Conservation (phyloP, 2,329 filamentous ascomycete genomes). For the Westerdykella sp. region DNA sequence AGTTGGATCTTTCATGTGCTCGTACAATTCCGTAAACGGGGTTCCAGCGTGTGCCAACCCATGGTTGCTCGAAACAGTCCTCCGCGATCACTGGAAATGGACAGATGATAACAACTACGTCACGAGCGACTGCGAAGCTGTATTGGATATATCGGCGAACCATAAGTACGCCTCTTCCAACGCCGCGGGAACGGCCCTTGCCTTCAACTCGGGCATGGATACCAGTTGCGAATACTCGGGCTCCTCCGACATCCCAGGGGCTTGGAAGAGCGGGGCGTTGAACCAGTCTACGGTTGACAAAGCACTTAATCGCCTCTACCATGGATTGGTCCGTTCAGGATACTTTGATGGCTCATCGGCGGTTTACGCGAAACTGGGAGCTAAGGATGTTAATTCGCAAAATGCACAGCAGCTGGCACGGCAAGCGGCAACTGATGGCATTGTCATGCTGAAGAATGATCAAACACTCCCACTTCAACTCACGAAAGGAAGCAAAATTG, state of each 20-base stretch:
- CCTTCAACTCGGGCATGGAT: slow-evolving; percentile 20
- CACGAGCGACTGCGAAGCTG: slow-evolving; percentile 59
- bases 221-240: slow-evolving; percentile 5
- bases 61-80: slow-evolving; percentile 57
- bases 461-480: slow-evolving; percentile 43
- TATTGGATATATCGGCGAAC: slow-evolving; percentile 53
- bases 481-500: slow-evolving; percentile 41
- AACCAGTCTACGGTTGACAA: slow-evolving; percentile 45
- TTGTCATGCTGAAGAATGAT: slow-evolving; percentile 48
- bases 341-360: slow-evolving; percentile 40
- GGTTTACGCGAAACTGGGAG: slow-evolving; percentile 14
- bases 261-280: slow-evolving; percentile 12
- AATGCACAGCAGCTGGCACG: slow-evolving; percentile 51
- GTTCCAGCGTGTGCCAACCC: slow-evolving; percentile 57
- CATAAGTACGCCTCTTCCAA: slow-evolving; percentile 33
- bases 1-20: slow-evolving; percentile 50
- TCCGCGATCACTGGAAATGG: slow-evolving; percentile 62
- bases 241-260: slow-evolving; percentile 3
- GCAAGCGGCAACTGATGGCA: slow-evolving; percentile 46
- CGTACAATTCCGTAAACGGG: slow-evolving; percentile 59
- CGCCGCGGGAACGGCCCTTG: slow-evolving; percentile 24
- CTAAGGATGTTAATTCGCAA: slow-evolving; percentile 45
- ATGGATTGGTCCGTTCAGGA: slow-evolving; percentile 50
- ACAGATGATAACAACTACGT: slow-evolving; percentile 56
- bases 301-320: slow-evolving; percentile 50